Base-by-base conservation (phyloP, 129 eudicot genomes). In the Saussurea involucrata region DNA sequence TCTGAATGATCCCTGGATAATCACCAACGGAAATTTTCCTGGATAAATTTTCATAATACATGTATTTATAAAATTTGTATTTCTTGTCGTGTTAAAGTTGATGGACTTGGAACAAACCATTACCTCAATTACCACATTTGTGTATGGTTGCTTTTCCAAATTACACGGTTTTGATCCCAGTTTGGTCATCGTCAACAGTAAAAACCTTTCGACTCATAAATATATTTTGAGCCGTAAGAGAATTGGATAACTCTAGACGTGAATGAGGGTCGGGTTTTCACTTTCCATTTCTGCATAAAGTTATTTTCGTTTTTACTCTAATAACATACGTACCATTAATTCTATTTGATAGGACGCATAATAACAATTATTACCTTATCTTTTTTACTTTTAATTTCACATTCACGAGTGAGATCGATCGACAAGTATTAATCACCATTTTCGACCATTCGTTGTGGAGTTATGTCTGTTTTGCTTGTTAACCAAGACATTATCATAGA, bases 371-470 rank as follows among this genome's bases (percentile, higher is more conserved):
- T 25, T 0, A 7, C 36, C 31, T 75, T 17, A 65, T 76, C 72
- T 12, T 42, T 64, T 60, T 75, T n/a, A 24, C 28, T 33, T 25
- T 24, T 53, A 18, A 4, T n/a, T 27, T 27, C 24, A 44, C 28
- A 10, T 37, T 27, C 24, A 42, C 21, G 22, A 21, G 21, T 9
- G 6, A n/a, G n/a, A n/a, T n/a, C n/a, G n/a, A n/a, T 53, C 61
- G 66, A 42, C n/a, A 32, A 66, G 55, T 57, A 44, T 11, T 80
- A 34, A 73, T 80, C 70, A 74, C 57, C 75, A 66, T 27, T 73
- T 66, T 73, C 67, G 84, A 80, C 75, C 37, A 74, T 73, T 33
- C 58, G 25, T 74, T 8, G 64, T 13, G 6, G 24, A 63, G 18
- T 33, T 66, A 60, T 25, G 40, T 33, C 53, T 57, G 44, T 17